Evolutionary conservation across 768 basidiomycete species (phyloP).

Genomic region (button mushroom (Agaricus bisporus)): DNA sequence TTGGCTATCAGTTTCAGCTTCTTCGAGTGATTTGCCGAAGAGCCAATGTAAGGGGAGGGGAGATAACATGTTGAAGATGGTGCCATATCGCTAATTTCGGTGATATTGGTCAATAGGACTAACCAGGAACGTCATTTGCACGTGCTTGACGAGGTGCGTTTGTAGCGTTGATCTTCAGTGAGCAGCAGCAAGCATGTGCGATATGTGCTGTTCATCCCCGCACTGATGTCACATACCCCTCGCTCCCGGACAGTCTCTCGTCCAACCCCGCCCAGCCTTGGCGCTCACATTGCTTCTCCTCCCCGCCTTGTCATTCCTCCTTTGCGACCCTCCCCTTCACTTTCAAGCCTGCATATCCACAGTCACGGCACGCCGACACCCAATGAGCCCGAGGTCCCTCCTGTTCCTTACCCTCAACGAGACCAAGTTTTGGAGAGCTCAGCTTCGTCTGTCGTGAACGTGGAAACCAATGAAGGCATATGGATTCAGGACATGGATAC

Average conservation of each 20-base stretch:
- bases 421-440: conserved; percentile 50
- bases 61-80: too few relatives aligned
- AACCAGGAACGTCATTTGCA: too few relatives aligned
- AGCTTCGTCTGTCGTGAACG: conserved; percentile 63
- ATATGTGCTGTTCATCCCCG: too few relatives aligned
- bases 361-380: conserved; percentile 34
- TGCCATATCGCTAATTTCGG: too few relatives aligned
- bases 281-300: conserved; percentile 29
- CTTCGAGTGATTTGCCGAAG: too few relatives aligned
- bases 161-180: too few relatives aligned
- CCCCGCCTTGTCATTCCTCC: conserved; percentile 51
- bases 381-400: conserved; percentile 22
- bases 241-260: conserved; percentile 40
- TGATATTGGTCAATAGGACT: too few relatives aligned
- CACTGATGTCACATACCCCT: conserved; percentile 24
- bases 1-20: too few relatives aligned
- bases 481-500: conserved; percentile 65
- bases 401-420: conserved; percentile 15
- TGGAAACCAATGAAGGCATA: conserved; percentile 64
- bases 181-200: too few relatives aligned
- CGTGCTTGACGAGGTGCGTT: too few relatives aligned
- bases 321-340: conserved; percentile 46
- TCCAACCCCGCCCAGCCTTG: conserved; percentile 23
- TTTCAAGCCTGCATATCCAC: conserved; percentile 52
- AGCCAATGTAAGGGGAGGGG: too few relatives aligned